Evolutionary conservation across 352 stramenopile genomes (phyloP), one percentile per base, ranked within the genome.

Genomic region (Pythium monospermum): DNA sequence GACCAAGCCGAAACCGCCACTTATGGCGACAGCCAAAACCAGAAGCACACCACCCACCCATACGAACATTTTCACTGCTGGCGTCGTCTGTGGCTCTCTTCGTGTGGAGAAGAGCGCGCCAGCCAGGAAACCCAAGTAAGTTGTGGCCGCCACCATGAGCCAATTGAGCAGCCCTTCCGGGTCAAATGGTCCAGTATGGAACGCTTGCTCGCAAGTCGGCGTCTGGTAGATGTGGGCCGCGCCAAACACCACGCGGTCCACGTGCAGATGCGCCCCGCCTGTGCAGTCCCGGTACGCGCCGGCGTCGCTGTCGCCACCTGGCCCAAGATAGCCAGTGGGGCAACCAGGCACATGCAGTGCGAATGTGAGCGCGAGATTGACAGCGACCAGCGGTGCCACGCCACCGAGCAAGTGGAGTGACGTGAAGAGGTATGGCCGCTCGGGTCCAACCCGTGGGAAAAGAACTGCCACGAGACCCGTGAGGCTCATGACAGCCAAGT

Each of bases 151-250:
- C 23, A 86, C 76, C 66, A 81, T 85, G 27, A 92, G 45, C 69
- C 73, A 88, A 44, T 91, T 91, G 18, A 95, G 53, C 7, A 87
- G 45, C 1, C 83, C 85, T 48, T 95, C 85, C 0, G 83, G 85
- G 32, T 95, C 85, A 36, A 76, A 93, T 13, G 78, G 54, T 0
- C 75, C 69, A 1, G 74, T 88, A 52, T 64, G 43, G 44, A 85
- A 95, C 27, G 53, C 53, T 15, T 58, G 18, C 18, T 77, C 65
- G 46, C 75, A 90, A 1, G 84, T 90, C 22, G 81, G 73, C 0
- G 59, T 71, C 61, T 80, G 66, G 41, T 78, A 88, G 41, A 95
- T 64, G 35, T 94, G 77, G 3, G 50, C 25, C 15, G 58, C 32
- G 2, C 72, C 76, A 46, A 94, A 91, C 18, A 95, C 45, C 1